Evolutionary conservation across 192 early-diverging fungal genomes (phyloP), one percentile per base, ranked within the genome.

Genomic region (Haplosporangium gracile): DNA sequence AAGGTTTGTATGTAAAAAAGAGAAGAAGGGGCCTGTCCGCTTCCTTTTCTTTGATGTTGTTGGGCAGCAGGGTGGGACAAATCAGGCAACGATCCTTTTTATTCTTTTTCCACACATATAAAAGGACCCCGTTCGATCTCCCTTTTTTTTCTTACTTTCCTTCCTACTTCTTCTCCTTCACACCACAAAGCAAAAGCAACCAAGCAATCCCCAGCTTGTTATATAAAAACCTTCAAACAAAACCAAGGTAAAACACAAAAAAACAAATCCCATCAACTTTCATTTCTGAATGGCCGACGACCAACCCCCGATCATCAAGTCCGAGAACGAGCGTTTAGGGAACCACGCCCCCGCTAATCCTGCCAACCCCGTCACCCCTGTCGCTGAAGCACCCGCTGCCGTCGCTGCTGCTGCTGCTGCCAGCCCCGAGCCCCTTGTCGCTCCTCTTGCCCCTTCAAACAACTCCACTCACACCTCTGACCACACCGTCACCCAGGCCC

Each of bases 261-360:
- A 26, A 57, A 26, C 0, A 51, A 18, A 24, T 57, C n/a, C n/a
- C 55, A 57, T n/a, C 8, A 57, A 57, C 55, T 57, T 26, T 57
- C 55, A 57, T 57, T 57, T 57, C 55, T 57, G 55, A 57, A 57
- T 57, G 55, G 55, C 49, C 15, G 49, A 57, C 55, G 55, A 57
- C 55, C 55, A 26, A 57, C 55, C 55, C 55, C 55, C 55, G 55
- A 57, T 57, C 55, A 57, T 26, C 55, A 57, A 57, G 55, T 57
- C 55, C 55, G 55, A 57, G 55, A 57, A 57, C n/a, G 55, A 57
- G 55, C 55, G 55, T 26, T 57, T 57, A 57, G 55, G 55, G 9
- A 57, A 57, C 55, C 55, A 57, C 55, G 55, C 55, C 55, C 55
- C 55, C 9, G n/a, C n/a, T 10, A 57, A 57, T n/a, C 55, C 22